These are phyloP conservation scores for Rhodotorula mucilaginosa DNA, from an alignment of 1,284 basidiomycete species.

Conservation along the genomic window DNA sequence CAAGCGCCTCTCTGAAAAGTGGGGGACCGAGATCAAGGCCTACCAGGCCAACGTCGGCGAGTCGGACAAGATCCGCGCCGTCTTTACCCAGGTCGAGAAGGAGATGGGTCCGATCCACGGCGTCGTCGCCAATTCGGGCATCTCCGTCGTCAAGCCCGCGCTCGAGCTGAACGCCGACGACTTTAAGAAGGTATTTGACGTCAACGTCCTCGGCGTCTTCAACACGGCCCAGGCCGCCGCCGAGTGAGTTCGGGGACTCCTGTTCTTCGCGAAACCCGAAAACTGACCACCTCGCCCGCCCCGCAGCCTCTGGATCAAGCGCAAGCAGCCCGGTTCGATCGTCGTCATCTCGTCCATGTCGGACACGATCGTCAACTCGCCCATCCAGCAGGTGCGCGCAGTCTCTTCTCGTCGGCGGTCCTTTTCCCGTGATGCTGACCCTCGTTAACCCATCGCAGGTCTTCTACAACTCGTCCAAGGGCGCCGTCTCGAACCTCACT, in stretches of 20 bases:
- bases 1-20: slow-evolving; percentile 49
- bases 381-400: slow-evolving; percentile 46
- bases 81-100: slow-evolving; percentile 51
- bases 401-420: too few relatives aligned
- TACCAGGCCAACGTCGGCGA: slow-evolving; percentile 40
- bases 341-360: slow-evolving; percentile 58
- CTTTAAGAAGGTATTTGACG: slow-evolving; percentile 51
- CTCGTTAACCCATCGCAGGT: background rate
- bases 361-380: slow-evolving; percentile 56
- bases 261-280: too few relatives aligned
- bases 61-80: slow-evolving; percentile 48
- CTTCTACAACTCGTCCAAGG: slow-evolving; percentile 49
- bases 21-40: slow-evolving; percentile 50
- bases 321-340: slow-evolving; percentile 49
- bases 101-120: slow-evolving; percentile 52
- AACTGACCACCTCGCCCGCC: background rate
- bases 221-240: slow-evolving; percentile 52
- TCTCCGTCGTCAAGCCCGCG: slow-evolving; percentile 57
- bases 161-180: slow-evolving; percentile 54
- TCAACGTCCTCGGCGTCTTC: slow-evolving; percentile 53
- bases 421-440: too few relatives aligned
- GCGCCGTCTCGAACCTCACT: slow-evolving; percentile 58
- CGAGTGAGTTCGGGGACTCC: slow-evolving; percentile 1
- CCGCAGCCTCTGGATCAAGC: slow-evolving; percentile 46
- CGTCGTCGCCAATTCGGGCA: slow-evolving; percentile 50